phyloP scores from a whole-genome alignment of 768 basidiomycete genomes.

The Ramaria sp. region DNA sequence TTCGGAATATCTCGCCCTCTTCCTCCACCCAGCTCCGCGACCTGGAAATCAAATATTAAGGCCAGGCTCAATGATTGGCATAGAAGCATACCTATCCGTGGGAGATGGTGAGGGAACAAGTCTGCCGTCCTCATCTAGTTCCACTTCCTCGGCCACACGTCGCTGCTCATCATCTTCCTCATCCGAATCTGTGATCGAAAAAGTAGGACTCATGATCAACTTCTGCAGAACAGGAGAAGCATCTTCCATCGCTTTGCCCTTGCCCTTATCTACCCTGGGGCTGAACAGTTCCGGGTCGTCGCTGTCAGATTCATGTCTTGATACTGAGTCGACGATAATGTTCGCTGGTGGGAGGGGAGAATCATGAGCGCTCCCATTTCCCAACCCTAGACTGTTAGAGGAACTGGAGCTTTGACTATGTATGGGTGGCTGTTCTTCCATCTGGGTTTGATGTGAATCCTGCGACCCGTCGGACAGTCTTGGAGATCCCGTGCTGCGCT shows the following conservation, averaged over 20 bases:
- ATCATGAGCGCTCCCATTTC: conserved; percentile 20
- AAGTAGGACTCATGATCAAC: conserved; percentile 55
- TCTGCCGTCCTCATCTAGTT: conserved; percentile 10
- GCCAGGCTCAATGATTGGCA: background rate
- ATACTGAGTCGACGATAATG: background rate
- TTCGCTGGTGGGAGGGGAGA: background rate
- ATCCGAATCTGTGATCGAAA: conserved; percentile 32
- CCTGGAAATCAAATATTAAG: conserved; percentile 26
- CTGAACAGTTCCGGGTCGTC: conserved; percentile 35
- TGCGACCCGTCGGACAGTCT: background rate
- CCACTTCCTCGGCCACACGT: conserved; percentile 28
- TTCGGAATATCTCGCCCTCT: conserved; percentile 94
- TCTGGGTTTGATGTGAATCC: background rate
- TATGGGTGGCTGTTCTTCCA: background rate
- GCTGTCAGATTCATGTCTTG: conserved; percentile 11
- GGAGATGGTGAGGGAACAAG: conserved; percentile 22
- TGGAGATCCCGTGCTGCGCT: background rate
- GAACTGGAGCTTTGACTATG: background rate
- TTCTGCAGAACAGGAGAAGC: conserved; percentile 35
- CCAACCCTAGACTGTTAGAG: conserved; percentile 1
- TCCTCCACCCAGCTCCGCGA: conserved; percentile 81
- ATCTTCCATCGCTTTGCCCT: conserved; percentile 57
- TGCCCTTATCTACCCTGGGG: conserved; percentile 69
- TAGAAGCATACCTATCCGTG: conserved; percentile 33
- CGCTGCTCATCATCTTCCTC: conserved; percentile 25